Percentiles rank a stretch among this genome's conserved stretches.
phyloP scores from a whole-genome alignment of 495 filamentous ascomycete species.

The Penicillium taxi region DNA sequence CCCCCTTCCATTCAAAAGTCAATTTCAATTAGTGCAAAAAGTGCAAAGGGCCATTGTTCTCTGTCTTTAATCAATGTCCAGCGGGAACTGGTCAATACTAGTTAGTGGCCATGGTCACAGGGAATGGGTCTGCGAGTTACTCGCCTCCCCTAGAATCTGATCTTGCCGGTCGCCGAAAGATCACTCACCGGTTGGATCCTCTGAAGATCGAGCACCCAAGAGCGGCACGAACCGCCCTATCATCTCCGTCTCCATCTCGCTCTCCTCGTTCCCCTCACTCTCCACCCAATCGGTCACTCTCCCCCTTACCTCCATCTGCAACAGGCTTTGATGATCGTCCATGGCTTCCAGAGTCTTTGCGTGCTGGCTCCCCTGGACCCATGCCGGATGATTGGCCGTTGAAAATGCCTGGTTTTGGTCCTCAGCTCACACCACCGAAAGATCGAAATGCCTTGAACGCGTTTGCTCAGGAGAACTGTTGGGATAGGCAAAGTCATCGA shows the following conservation, averaged over 20 bases:
- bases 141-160: conserved; percentile 28
- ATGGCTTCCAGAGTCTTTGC: conserved; percentile 23
- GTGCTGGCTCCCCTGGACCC: conserved; percentile 16
- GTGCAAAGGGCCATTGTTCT: conserved; percentile 5
- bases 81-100: conserved; percentile 34
- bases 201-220: conserved; percentile 28
- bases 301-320: conserved; percentile 19
- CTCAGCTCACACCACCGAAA: conserved; percentile 13
- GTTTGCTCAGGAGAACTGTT: conserved; percentile 19
- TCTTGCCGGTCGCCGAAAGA: conserved; percentile 28
- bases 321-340: conserved; percentile 19
- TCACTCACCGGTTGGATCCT: conserved; percentile 26
- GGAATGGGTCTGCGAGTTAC: conserved; percentile 35
- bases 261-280: conserved; percentile 18
- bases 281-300: conserved; percentile 16
- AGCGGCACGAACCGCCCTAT: conserved; percentile 19
- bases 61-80: conserved; percentile 37
- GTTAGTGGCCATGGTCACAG: conserved; percentile 46
- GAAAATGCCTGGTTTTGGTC: conserved; percentile 15
- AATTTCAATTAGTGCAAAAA: neutral
- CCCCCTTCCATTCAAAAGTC: neutral
- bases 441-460: conserved; percentile 14
- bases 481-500: conserved; percentile 21
- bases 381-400: conserved; percentile 15
- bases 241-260: conserved; percentile 18